Base-by-base conservation (phyloP, 345 rosid genomes). In the Acer yangbiense region DNA sequence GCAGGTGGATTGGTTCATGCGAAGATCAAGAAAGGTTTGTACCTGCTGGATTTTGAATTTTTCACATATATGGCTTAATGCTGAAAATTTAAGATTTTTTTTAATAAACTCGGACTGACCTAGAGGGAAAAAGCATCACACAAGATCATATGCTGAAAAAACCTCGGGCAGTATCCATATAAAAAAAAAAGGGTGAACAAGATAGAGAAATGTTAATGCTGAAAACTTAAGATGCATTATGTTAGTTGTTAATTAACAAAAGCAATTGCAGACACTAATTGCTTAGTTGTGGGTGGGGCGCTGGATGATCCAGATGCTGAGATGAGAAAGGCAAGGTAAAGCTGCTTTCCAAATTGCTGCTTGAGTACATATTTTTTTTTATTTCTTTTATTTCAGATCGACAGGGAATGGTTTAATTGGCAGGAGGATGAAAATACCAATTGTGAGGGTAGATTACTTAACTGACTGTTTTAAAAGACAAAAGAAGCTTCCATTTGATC, bases 391-490 rank as follows among this genome's bases (percentile, higher is more conserved):
- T 74, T 60, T 72, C 46, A 12, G 64, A 50, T 73, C 54, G 50
- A 69, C 27, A 55, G 79, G 73, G 71, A 80, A 60, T 35, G 61
- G 41, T 80, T 75, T 80, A 75, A 44, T 71, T 84, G 80, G 63
- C 86, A 94, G 99, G 94, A 88, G 92, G 86, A 90, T 96, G 97
- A 96, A 90, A 87, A 69, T 94, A 75, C 91, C 97, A 35, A 81
- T 86, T 43, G 95, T 96, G 62, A 87, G 95, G 89, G 97, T 90
- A 85, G 95, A 89, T 71, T 96, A 92, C 86, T 79, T 96, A 78
- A 85, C 87, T 76, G 97, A 94, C 20, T 94, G 97, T 83, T 88
- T 92, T 57, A 88, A 88, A 82, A 89, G 79, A 74, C 88, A 87
- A 80, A 94, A 89, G 86, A 94, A 86, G 87, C 94, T 96, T 86